These are phyloP conservation scores for Talaromyces pinophilus DNA, from an alignment of 2,329 filamentous ascomycete species.

Conservation along the genomic window DNA sequence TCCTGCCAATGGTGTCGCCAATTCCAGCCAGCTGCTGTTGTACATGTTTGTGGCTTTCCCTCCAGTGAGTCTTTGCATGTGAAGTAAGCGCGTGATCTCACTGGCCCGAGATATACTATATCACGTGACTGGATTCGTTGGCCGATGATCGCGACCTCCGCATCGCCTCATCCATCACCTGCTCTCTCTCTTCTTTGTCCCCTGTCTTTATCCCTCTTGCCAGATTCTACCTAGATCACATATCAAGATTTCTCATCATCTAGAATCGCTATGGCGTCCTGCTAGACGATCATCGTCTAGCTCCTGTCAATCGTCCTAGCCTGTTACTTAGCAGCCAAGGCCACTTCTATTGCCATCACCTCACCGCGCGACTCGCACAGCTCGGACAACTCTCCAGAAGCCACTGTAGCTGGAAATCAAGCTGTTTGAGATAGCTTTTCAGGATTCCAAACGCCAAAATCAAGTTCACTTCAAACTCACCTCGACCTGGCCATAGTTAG, in stretches of 20 bases:
- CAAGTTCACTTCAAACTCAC: neutral
- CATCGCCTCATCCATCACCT: constrained; percentile 22
- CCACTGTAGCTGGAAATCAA: neutral
- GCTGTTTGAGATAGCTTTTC: neutral
- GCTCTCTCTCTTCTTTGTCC: constrained; percentile 25
- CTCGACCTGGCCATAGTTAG: neutral
- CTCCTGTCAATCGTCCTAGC: constrained; percentile 42
- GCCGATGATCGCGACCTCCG: constrained; percentile 30
- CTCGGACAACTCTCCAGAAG: constrained; percentile 6
- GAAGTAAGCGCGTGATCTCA: constrained; percentile 44
- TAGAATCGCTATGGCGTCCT: constrained; percentile 29
- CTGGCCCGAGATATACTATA: constrained; percentile 34
- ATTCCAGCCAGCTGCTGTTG: constrained; percentile 13
- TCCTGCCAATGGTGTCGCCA: constrained; percentile 8
- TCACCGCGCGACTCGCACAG: constrained; percentile 38
- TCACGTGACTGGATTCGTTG: constrained; percentile 40
- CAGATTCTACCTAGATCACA: constrained; percentile 24
- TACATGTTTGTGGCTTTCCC: constrained; percentile 24
- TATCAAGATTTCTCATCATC: constrained; percentile 4
- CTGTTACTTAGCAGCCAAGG: constrained; percentile 45
- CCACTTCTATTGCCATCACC: constrained; percentile 43
- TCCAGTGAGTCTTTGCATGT: constrained; percentile 30
- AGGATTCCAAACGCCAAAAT: neutral
- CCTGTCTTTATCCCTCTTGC: constrained; percentile 22
- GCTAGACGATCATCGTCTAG: constrained; percentile 51